Base-by-base conservation (phyloP, 2,329 filamentous ascomycete genomes). In the Beauveria caledonica region DNA sequence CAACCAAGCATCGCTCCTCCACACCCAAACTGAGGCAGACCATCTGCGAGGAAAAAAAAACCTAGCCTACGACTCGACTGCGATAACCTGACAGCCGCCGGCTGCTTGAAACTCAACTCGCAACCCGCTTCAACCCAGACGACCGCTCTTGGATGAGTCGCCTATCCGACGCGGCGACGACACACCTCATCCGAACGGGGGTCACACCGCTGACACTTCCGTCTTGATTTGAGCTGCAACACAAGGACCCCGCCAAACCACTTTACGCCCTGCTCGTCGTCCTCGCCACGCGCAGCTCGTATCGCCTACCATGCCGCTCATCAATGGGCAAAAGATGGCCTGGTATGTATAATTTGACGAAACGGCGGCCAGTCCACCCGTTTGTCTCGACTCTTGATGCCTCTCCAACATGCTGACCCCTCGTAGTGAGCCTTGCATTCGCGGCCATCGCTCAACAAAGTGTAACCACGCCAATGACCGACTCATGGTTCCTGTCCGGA, bases 361-460 rank as follows among this genome's bases (percentile, higher is more conserved):
- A 11, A 11, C 10, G 6, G 27, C 17, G 17, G 44, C 44, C n/a
- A 50, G 5, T 33, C 13, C 17, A 3, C 6, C 23, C 17, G 33
- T 39, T 23, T n/a, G n/a, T n/a, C 53, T 55, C 40, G 25, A 25
- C 13, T 21, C n/a, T 3, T 33, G 13, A 45, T 5, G 33, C 25
- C 54, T 58, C 15, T 49, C 40, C 40, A 8, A 40, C 33, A 7
- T 42, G 42, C 51, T 36, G 42, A 29, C 49, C 33, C 13, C 21
- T 49, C 29, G 21, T 66, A 90, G 87, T 73, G 84, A 84, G 78
- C 86, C 87, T 68, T 90, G 87, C 71, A 90, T 90, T 66, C 85
- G 87, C 68, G 87, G 87, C 60, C 87, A 90, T 72, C 85, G 87
- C 67, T 90, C 87, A 33, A 89, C 87, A 57, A 89, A 88, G 77